These are phyloP conservation scores for Carex parvula DNA, from an alignment of 176 grass and related monocot genomes.

Conservation along the genomic window DNA sequence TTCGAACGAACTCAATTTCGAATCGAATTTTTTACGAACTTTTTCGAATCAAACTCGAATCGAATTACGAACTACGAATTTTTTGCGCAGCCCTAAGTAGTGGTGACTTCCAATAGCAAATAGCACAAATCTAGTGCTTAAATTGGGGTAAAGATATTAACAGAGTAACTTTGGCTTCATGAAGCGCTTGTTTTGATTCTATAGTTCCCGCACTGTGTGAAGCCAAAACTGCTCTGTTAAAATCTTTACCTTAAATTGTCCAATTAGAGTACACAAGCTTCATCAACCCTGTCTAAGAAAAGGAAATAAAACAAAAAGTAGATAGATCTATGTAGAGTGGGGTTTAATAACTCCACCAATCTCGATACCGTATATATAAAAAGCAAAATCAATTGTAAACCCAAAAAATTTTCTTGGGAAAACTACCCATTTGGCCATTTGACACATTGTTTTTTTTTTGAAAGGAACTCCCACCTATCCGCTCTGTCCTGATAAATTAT, in stretches of 20 bases:
- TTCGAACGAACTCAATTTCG: too few species aligned
- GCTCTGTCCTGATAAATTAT: conserved; percentile 26
- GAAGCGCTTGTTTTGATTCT: too few species aligned
- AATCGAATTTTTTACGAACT: too few species aligned
- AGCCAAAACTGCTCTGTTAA: too few species aligned
- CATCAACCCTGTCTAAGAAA: neutral
- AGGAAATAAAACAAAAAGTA: conserved; percentile 12
- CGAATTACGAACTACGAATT: too few species aligned
- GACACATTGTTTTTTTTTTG: neutral
- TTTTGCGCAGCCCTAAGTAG: too few species aligned
- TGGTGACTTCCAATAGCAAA: neutral
- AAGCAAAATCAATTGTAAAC: neutral
- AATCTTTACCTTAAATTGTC: neutral
- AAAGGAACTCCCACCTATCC: conserved; percentile 27
- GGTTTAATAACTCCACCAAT: conserved; percentile 1
- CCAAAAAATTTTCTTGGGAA: neutral
- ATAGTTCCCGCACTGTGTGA: too few species aligned
- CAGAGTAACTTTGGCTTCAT: too few species aligned
- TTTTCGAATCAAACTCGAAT: too few species aligned
- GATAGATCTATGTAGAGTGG: conserved; percentile 7
- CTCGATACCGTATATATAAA: conserved; percentile 4
- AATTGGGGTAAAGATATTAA: neutral
- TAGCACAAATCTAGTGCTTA: neutral
- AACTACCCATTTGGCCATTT: neutral
- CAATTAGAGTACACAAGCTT: neutral